Evolutionary conservation across 345 rosid genomes (phyloP), one percentile per base, ranked within the genome.

Genomic region (Streptanthus diversifolius): DNA sequence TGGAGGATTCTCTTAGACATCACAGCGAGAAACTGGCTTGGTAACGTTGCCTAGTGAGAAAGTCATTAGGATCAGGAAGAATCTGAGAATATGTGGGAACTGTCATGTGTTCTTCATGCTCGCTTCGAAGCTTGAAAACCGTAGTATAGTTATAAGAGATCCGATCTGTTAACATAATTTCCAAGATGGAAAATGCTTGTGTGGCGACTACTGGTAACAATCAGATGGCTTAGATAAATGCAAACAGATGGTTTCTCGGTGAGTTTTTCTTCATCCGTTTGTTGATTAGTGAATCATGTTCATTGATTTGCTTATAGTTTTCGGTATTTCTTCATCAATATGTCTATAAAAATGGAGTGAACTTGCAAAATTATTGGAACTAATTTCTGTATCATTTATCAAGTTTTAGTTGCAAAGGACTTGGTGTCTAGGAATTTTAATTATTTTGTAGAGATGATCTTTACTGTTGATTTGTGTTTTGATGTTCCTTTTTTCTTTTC

Each of bases 131-230:
- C 53, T 79, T 71, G 91, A 90, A 82, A 43, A 62, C 11, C 80
- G 86, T 10, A 35, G 24, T n/a, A 69, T 88, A 17, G 88, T 90
- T 17, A 79, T 86, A 30, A 74, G 93, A 66, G 93, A 83, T 81
- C 87, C 88, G 1, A 75, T 88, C 7, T 81, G 91, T 21, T 83
- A 88, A 70, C 90, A 90, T 82, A 90, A 88, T 63, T 88, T 90
- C 18, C 43, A 35, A 5, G 81, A 81, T 72, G 90, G 93, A 49
- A 53, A 57, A 53, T 90, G 90, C 82, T 88, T 90, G 8, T 86
- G 91, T 63, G 77, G 87, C 1, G 96, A 88, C 77, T 90, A 83
- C 18, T 86, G 91, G 91, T 86, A 71, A 79, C 71, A 72, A 17
- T 55, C 41, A 24, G 9, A 32, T 55, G 24, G 37, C 30, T 40